Evolutionary conservation across 176 grass and related monocot species (phyloP).

Genomic region (Cenchrus americanus): DNA sequence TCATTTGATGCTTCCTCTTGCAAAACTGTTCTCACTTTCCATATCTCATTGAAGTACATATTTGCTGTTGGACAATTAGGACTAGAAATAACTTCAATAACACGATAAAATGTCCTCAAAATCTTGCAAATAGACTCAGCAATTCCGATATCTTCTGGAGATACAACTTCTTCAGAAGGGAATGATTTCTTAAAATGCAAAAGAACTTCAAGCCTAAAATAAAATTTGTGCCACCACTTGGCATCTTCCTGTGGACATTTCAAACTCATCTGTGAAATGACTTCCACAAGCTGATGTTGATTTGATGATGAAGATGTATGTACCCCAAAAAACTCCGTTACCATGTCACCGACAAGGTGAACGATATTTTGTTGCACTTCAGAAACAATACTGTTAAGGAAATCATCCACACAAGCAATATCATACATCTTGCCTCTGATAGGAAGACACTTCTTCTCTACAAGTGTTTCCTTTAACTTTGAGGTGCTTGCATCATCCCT

Average conservation of each 20-base stretch:
- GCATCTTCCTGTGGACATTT: slow-evolving; percentile 59
- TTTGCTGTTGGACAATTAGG: slow-evolving; percentile 47
- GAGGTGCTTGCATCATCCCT: slow-evolving; percentile 39
- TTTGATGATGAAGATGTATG: slow-evolving; percentile 34
- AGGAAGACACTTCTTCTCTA: slow-evolving; percentile 52
- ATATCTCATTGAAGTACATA: slow-evolving; percentile 59
- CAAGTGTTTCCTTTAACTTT: slow-evolving; percentile 50
- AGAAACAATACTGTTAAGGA: slow-evolving; percentile 54
- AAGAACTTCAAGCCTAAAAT: slow-evolving; percentile 58
- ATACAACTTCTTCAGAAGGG: slow-evolving; percentile 48
- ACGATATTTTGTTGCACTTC: slow-evolving; percentile 52
- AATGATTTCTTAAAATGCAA: slow-evolving; percentile 59
- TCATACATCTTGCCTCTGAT: slow-evolving; percentile 49
- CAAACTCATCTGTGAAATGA: slow-evolving; percentile 58
- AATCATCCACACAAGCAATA: slow-evolving; percentile 51
- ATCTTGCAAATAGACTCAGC: slow-evolving; percentile 56
- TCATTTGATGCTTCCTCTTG: slow-evolving; percentile 58
- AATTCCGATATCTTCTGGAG: slow-evolving; percentile 43
- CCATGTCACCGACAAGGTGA: slow-evolving; percentile 47
- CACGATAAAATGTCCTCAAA: slow-evolving; percentile 56
- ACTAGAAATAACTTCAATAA: slow-evolving; percentile 49
- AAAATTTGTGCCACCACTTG: slow-evolving; percentile 61
- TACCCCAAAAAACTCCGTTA: slow-evolving; percentile 45
- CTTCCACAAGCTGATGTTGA: slow-evolving; percentile 49
- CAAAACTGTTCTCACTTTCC: slow-evolving; percentile 61